These are phyloP conservation scores for Isoetes taiwanensis DNA, from an alignment of 75 land plant species.

Conservation along the genomic window DNA sequence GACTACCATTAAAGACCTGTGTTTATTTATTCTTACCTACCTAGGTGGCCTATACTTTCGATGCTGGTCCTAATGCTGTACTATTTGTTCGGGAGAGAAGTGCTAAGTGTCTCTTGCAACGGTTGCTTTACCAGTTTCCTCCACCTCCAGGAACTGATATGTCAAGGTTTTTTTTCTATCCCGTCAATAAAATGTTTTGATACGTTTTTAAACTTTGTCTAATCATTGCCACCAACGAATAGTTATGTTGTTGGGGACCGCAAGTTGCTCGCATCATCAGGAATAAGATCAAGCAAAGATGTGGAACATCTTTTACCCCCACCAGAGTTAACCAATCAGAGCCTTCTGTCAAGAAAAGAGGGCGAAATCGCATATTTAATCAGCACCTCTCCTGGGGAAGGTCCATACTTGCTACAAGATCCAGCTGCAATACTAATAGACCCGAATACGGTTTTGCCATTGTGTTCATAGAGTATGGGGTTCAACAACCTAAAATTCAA, in stretches of 20 bases:
- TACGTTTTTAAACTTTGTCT: not conserved
- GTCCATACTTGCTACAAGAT: conserved; percentile 19
- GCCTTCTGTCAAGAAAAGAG: not conserved
- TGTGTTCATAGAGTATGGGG: too few species aligned
- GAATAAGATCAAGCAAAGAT: conserved; percentile 38
- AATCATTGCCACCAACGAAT: too few species aligned
- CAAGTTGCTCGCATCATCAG: conserved; percentile 45
- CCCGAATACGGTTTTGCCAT: conserved; percentile 51
- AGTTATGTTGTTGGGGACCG: conserved; percentile 80
- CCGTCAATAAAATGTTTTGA: not conserved
- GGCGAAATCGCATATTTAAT: conserved; percentile 33
- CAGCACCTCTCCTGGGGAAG: conserved; percentile 35
- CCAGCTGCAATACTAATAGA: conserved; percentile 35
- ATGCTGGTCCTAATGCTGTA: conserved; percentile 97
- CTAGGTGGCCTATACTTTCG: conserved; percentile 97
- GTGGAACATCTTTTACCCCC: conserved; percentile 41
- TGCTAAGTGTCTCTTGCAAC: conserved; percentile 49
- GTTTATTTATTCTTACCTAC: too few species aligned
- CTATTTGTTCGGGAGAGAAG: conserved; percentile 58
- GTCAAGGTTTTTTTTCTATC: conserved; percentile 58
- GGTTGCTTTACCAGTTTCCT: conserved; percentile 75
- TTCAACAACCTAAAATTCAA: too few species aligned
- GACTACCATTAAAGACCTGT: too few species aligned
- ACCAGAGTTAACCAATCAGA: conserved; percentile 16
- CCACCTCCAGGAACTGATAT: conserved; percentile 47